phyloP scores from a whole-genome alignment of 2,329 filamentous ascomycete species.

The Orbilia brochopaga region DNA sequence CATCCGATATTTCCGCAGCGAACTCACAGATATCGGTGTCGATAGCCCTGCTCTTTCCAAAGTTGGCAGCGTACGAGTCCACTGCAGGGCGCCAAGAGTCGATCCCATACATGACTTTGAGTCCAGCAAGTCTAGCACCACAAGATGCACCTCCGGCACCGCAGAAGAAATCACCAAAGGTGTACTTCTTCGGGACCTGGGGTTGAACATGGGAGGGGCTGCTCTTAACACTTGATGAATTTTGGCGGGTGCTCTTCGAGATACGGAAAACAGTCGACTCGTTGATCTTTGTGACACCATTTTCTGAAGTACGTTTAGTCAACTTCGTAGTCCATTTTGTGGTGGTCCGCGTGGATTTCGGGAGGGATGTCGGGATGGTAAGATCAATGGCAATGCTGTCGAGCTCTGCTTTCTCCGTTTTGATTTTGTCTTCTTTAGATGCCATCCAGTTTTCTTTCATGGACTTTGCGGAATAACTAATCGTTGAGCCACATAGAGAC shows the following conservation, averaged over 20 bases:
- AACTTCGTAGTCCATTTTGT: not conserved
- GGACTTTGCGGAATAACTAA: conserved; percentile 11
- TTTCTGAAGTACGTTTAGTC: not conserved
- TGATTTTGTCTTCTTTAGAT: conserved; percentile 2
- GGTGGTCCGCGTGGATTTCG: not conserved
- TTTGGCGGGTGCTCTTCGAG: not conserved
- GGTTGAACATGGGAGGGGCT: not conserved
- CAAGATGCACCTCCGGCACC: conserved; percentile 74
- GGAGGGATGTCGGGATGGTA: not conserved
- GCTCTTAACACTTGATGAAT: not conserved
- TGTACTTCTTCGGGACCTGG: conserved; percentile 60
- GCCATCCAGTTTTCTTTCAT: conserved; percentile 18
- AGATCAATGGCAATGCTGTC: conserved; percentile 12
- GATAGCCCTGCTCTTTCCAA: conserved; percentile 57
- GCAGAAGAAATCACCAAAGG: conserved; percentile 73
- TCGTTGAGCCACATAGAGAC: too few relatives aligned
- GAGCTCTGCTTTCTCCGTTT: not conserved
- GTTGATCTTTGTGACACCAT: too few relatives aligned
- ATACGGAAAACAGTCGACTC: not conserved
- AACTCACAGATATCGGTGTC: conserved; percentile 61
- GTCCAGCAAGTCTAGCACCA: conserved; percentile 67
- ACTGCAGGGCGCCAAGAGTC: conserved; percentile 68
- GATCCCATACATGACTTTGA: conserved; percentile 68
- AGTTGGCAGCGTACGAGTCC: conserved; percentile 67
- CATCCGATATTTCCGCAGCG: conserved; percentile 63